Evolutionary conservation across 2,329 filamentous ascomycete genomes (phyloP).

Genomic region (Davidsoniella eucalypti): DNA sequence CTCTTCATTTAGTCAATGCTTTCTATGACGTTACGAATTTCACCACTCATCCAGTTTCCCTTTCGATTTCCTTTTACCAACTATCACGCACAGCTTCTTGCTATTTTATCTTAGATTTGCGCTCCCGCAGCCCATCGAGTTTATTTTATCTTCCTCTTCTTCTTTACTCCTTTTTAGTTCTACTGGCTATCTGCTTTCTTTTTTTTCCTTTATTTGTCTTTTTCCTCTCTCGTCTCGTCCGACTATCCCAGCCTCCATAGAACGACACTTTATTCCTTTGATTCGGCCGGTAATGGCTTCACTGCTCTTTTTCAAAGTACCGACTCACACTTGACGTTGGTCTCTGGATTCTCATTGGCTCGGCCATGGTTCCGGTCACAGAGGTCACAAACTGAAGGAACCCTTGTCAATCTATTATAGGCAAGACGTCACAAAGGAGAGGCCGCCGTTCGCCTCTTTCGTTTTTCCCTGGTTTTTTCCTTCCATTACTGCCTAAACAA

Average conservation of each 20-base stretch:
- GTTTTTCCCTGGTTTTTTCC: not conserved
- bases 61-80: not conserved
- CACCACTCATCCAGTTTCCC: not conserved
- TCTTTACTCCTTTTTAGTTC: not conserved
- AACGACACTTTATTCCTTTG: no score
- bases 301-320: not conserved
- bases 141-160: not conserved
- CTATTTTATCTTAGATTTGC: not conserved
- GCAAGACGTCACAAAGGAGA: no score
- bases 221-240: not conserved
- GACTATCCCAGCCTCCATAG: no score
- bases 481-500: not conserved
- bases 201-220: not conserved
- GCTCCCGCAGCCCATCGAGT: not conserved
- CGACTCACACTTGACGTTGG: not conserved
- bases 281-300: not conserved
- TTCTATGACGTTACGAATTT: not conserved
- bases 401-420: no score
- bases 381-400: no score
- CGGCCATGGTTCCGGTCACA: no score
- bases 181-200: not conserved
- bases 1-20: not conserved
- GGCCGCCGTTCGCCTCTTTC: not conserved
- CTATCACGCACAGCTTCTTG: not conserved
- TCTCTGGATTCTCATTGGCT: not conserved